These are phyloP conservation scores for Schwanniomyces pseudopolymorphus DNA, from an alignment of 805 yeast genomes.

Conservation along the genomic window DNA sequence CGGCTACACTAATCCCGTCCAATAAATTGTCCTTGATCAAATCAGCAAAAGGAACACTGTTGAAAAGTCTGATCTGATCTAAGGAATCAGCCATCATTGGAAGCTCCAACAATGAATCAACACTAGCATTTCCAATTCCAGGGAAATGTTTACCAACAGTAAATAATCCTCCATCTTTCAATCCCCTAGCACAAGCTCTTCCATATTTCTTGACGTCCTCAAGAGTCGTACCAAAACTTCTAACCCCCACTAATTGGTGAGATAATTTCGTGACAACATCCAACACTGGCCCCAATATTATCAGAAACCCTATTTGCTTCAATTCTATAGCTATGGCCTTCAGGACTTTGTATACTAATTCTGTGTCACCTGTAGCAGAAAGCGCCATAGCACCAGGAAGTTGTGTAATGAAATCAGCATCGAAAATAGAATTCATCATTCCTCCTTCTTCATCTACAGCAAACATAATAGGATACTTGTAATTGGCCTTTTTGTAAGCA, in stretches of 20 bases:
- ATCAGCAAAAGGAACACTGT: conserved; percentile 50
- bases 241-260: conserved; percentile 57
- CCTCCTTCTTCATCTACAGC: conserved; percentile 67
- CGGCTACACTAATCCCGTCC: conserved; percentile 61
- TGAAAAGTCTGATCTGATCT: conserved; percentile 50
- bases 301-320: conserved; percentile 53
- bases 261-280: conserved; percentile 59
- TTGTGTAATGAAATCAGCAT: conserved; percentile 50
- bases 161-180: conserved; percentile 52
- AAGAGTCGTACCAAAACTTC: conserved; percentile 61
- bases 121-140: conserved; percentile 62
- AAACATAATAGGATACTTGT: conserved; percentile 52
- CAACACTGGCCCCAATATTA: conserved; percentile 60
- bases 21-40: conserved; percentile 44
- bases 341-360: conserved; percentile 50
- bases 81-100: conserved; percentile 59
- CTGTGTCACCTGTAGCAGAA: conserved; percentile 52
- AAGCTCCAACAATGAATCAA: conserved; percentile 54
- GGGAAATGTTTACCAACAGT: conserved; percentile 67
- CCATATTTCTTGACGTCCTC: conserved; percentile 59
- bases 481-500: conserved; percentile 49
- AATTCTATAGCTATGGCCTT: conserved; percentile 56
- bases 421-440: conserved; percentile 58
- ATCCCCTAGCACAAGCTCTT: conserved; percentile 51
- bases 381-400: conserved; percentile 68